Evolutionary conservation across 192 early-diverging fungal species (phyloP).

Genomic region (Umbelopsis vinacea): DNA sequence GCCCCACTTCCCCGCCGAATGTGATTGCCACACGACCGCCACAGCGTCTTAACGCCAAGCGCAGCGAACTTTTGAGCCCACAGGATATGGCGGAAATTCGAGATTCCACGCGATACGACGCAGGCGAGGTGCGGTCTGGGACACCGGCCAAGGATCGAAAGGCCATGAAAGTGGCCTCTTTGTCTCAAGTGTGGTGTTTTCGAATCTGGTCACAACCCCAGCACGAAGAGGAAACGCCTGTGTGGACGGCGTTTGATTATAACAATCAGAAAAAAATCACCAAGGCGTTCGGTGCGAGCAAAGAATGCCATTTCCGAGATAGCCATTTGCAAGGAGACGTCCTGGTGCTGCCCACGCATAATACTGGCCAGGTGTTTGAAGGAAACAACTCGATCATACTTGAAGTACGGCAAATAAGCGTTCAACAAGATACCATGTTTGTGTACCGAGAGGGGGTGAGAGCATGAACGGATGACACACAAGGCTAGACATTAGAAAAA

Average conservation of each 20-base stretch:
- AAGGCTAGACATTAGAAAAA: too few relatives aligned
- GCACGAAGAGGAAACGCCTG: neutral
- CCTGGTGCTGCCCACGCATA: neutral
- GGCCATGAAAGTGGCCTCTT: neutral
- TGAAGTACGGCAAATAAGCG: neutral
- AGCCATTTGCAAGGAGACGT: conserved; percentile 16
- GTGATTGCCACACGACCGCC: conserved; percentile 1
- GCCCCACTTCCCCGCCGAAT: neutral
- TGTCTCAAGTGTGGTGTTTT: conserved; percentile 5
- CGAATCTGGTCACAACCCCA: neutral
- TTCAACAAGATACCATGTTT: neutral
- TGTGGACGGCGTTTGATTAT: conserved; percentile 17
- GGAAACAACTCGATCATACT: neutral
- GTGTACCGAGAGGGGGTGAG: conserved; percentile 7
- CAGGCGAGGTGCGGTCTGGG: neutral
- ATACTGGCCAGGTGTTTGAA: neutral
- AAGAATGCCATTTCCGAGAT: conserved; percentile 6
- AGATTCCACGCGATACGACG: neutral
- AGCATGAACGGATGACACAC: too few relatives aligned
- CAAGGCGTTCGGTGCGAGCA: neutral
- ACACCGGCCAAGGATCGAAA: conserved; percentile 5
- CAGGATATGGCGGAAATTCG: conserved; percentile 11
- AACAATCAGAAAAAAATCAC: neutral
- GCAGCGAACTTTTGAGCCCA: neutral
- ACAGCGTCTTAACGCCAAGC: conserved; percentile 6